Conservation (phyloP, 2,329 filamentous ascomycete species). For the Aspergillus uvarum region DNA sequence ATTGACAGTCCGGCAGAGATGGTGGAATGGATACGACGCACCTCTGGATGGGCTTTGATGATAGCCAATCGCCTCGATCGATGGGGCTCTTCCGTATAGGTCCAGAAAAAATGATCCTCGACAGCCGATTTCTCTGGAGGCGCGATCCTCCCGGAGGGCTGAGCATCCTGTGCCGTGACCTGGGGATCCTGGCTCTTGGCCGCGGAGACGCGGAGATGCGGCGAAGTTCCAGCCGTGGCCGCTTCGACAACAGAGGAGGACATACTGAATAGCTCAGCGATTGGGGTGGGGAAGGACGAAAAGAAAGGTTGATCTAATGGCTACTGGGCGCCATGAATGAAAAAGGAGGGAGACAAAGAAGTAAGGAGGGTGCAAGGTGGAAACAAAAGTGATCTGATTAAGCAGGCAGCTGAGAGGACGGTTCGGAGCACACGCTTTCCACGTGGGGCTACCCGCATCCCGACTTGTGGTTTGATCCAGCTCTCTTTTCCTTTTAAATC, state of each 20-base stretch:
- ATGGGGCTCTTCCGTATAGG: slow-evolving; percentile 97
- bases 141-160: slow-evolving; percentile 26
- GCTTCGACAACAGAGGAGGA: slow-evolving; percentile 33
- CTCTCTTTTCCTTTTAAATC: background rate
- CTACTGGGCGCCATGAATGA: slow-evolving; percentile 23
- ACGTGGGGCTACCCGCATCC: slow-evolving; percentile 37
- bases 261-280: slow-evolving; percentile 17
- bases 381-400: slow-evolving; percentile 14
- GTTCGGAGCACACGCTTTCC: slow-evolving; percentile 32
- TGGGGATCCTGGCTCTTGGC: slow-evolving; percentile 25
- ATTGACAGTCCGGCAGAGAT: slow-evolving; percentile 1
- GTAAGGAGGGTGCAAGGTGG: slow-evolving; percentile 12
- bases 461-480: slow-evolving; percentile 17
- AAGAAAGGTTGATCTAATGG: background rate
- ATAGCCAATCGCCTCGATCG: slow-evolving; percentile 86
- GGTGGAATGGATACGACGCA: slow-evolving; percentile 38
- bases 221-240: slow-evolving; percentile 20
- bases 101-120: slow-evolving; percentile 85
- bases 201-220: slow-evolving; percentile 37
- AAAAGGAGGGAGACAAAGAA: background rate
- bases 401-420: slow-evolving; percentile 16
- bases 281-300: background rate
- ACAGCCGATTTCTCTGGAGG: slow-evolving; percentile 35
- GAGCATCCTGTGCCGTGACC: slow-evolving; percentile 16
- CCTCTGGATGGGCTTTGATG: slow-evolving; percentile 97